Evolutionary conservation across 2,329 filamentous ascomycete genomes (phyloP).

Genomic region (Ambrosiella xylebori): DNA sequence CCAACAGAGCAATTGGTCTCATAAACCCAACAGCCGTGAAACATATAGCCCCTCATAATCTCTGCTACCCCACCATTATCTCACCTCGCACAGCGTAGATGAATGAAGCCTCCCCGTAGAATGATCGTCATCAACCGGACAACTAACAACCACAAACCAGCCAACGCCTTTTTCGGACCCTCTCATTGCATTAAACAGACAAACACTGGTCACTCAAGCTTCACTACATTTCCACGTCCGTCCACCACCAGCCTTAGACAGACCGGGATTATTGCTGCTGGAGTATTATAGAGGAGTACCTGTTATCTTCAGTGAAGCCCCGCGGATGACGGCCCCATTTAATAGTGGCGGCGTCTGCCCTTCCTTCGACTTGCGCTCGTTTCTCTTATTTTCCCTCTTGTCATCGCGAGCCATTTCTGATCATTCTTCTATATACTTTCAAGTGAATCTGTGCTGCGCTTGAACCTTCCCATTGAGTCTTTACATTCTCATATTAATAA

Average conservation of each 20-base stretch:
- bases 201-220: neutral
- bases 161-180: neutral
- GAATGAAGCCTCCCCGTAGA: no score
- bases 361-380: slow-evolving; percentile 2
- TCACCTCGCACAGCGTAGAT: neutral
- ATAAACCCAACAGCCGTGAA: neutral
- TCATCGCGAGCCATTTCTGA: slow-evolving; percentile 8
- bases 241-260: neutral
- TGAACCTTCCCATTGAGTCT: slow-evolving; percentile 12
- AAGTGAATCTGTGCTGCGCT: slow-evolving; percentile 10
- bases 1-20: neutral
- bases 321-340: slow-evolving; percentile 5
- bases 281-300: neutral
- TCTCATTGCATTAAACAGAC: neutral
- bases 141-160: neutral
- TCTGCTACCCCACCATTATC: slow-evolving; percentile 3
- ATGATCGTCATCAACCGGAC: neutral
- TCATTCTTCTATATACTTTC: slow-evolving; percentile 4
- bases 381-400: slow-evolving; percentile 6
- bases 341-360: slow-evolving; percentile 3
- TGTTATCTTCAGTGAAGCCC: neutral
- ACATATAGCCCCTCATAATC: neutral
- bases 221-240: slow-evolving; percentile 6
- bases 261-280: neutral
- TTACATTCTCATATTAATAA: slow-evolving; percentile 17